A percentile compares a stretch with the other conserved stretches of the same genome.
phyloP scores from a whole-genome alignment of 176 grass and related monocot genomes.

The Themeda triandra region DNA sequence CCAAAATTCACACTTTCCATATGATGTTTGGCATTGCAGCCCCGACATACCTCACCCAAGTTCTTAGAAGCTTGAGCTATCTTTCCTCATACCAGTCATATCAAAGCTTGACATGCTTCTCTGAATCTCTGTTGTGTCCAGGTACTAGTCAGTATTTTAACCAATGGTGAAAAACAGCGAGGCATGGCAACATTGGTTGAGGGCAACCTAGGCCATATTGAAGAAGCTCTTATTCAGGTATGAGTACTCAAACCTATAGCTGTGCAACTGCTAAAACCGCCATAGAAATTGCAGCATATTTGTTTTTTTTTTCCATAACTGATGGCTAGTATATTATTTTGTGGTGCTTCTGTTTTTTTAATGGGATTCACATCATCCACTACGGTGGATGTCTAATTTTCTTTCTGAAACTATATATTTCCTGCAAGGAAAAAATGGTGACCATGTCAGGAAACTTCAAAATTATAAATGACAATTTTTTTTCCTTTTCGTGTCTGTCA shows the following conservation, averaged over 20 bases:
- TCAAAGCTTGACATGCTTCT: conserved; percentile 9
- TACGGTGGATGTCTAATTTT: neutral
- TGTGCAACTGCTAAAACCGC: neutral
- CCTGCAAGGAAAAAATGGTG: neutral
- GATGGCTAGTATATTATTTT: neutral
- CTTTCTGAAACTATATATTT: conserved; percentile 14
- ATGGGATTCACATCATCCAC: neutral
- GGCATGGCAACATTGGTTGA: conserved; percentile 47
- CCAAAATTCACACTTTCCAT: neutral
- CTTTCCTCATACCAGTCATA: conserved; percentile 3
- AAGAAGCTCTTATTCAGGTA: conserved; percentile 64
- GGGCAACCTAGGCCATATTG: conserved; percentile 40
- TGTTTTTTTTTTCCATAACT: neutral
- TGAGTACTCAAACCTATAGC: conserved; percentile 1
- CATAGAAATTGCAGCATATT: neutral
- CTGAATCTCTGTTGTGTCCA: conserved; percentile 32
- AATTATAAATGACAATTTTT: neutral
- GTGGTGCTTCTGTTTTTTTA: neutral
- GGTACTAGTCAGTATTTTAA: conserved; percentile 60
- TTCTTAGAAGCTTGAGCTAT: neutral
- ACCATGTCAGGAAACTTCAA: neutral
- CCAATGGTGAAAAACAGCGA: conserved; percentile 61
- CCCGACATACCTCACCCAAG: neutral
- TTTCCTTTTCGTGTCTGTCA: neutral
- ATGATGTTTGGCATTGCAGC: neutral